Conservation (phyloP, 1,139 yeast species). For the Yamadazyma kanchanaburiensis region DNA sequence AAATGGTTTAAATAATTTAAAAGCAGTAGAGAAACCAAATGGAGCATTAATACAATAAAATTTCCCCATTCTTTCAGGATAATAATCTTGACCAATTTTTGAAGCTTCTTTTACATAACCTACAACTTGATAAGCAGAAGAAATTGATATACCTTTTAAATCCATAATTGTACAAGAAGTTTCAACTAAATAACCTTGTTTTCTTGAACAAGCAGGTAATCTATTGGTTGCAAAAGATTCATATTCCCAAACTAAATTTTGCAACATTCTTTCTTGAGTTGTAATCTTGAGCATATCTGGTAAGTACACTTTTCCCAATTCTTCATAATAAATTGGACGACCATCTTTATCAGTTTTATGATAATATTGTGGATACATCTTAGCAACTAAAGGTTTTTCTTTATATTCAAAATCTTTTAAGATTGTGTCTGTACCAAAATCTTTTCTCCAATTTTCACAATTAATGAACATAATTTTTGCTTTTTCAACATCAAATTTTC, state of each 20-base stretch:
- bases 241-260: constrained; percentile 96
- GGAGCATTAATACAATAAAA: constrained; percentile 96
- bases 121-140: constrained; percentile 81
- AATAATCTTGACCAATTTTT: constrained; percentile 90
- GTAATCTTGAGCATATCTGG: constrained; percentile 91
- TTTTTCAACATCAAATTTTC: constrained; percentile 82
- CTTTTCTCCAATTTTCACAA: constrained; percentile 91
- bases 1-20: constrained; percentile 85
- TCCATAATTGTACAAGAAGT: constrained; percentile 96
- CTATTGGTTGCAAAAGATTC: constrained; percentile 83
- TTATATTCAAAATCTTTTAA: constrained; percentile 82
- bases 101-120: constrained; percentile 92
- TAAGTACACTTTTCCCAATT: constrained; percentile 86
- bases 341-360: constrained; percentile 97
- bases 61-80: constrained; percentile 99
- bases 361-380: constrained; percentile 92
- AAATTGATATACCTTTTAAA: constrained; percentile 86
- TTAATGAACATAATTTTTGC: constrained; percentile 79
- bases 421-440: constrained; percentile 83
- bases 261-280: constrained; percentile 92
- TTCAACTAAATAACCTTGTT: constrained; percentile 74
- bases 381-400: constrained; percentile 87
- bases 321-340: constrained; percentile 92
- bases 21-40: constrained; percentile 93
- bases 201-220: constrained; percentile 92